Evolutionary conservation across 1,284 basidiomycete genomes (phyloP).

Genomic region (Trametes hirsuta): DNA sequence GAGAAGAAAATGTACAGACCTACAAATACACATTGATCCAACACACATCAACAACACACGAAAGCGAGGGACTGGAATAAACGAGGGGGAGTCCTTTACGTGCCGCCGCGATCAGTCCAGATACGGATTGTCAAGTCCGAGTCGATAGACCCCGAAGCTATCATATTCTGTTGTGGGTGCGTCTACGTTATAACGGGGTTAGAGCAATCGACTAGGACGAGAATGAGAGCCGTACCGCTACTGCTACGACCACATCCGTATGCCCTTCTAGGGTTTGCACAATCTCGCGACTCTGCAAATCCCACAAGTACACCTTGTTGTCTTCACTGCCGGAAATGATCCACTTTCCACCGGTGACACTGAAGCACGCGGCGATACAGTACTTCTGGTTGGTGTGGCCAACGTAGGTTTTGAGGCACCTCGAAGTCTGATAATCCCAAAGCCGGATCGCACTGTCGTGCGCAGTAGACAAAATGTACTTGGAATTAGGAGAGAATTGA

Average conservation of each 20-base stretch:
- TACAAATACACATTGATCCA: too few relatives aligned
- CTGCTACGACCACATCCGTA: constrained; percentile 76
- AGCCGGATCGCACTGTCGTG: constrained; percentile 91
- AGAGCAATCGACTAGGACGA: neutral
- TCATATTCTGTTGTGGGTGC: constrained; percentile 81
- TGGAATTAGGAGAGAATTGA: constrained; percentile 92
- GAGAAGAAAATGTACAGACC: too few relatives aligned
- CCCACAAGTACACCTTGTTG: constrained; percentile 88
- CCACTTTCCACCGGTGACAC: constrained; percentile 84
- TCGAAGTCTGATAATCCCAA: constrained; percentile 93
- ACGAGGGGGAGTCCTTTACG: constrained; percentile 1
- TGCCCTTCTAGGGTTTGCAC: constrained; percentile 82
- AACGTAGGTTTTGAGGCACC: constrained; percentile 89
- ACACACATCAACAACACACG: too few relatives aligned
- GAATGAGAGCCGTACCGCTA: constrained; percentile 52
- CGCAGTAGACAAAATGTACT: constrained; percentile 90
- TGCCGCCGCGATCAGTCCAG: constrained; percentile 66
- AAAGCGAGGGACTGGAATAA: too few relatives aligned
- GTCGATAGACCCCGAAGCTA: constrained; percentile 84
- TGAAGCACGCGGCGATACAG: constrained; percentile 80
- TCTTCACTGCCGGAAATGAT: constrained; percentile 94
- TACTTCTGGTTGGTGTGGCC: constrained; percentile 83
- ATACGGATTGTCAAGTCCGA: constrained; percentile 78
- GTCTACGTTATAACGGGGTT: constrained; percentile 48
- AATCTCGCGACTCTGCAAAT: constrained; percentile 84